Evolutionary conservation across 345 rosid genomes (phyloP).

Genomic region (Zanthoxylum bungeanum): DNA sequence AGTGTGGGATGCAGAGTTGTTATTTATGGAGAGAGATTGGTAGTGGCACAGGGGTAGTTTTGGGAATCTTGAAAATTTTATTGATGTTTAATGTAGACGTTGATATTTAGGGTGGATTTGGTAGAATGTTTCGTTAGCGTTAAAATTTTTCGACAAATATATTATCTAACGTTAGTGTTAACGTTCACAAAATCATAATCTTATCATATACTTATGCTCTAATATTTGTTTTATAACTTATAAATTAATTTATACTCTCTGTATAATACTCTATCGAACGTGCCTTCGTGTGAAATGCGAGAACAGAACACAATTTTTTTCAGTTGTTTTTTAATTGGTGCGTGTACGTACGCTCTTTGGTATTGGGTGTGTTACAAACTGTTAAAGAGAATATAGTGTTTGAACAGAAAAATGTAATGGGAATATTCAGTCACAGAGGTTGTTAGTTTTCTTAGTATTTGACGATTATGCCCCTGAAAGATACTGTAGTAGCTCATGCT

Average conservation of each 20-base stretch:
- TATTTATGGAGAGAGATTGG: conserved; percentile 4
- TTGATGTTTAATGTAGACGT: background rate
- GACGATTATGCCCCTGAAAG: background rate
- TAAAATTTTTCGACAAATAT: too few species aligned
- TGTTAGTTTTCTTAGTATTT: background rate
- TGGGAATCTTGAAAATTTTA: background rate
- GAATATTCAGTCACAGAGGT: background rate
- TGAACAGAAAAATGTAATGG: background rate
- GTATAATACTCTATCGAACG: too few species aligned
- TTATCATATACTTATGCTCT: too few species aligned
- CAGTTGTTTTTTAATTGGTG: background rate
- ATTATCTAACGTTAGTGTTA: too few species aligned
- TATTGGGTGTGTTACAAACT: background rate
- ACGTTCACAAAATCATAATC: too few species aligned
- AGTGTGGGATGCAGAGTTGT: background rate
- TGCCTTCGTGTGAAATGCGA: too few species aligned
- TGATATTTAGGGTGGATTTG: background rate
- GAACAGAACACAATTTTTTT: background rate
- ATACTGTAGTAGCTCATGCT: conserved; percentile 9
- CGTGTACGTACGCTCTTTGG: background rate
- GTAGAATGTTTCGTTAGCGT: too few species aligned
- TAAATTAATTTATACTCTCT: too few species aligned
- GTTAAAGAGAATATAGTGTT: background rate
- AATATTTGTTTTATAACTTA: too few species aligned
- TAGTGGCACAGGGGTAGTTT: background rate